phyloP scores from a whole-genome alignment of 2,329 filamentous ascomycete species.

The Cercospora janseana region DNA sequence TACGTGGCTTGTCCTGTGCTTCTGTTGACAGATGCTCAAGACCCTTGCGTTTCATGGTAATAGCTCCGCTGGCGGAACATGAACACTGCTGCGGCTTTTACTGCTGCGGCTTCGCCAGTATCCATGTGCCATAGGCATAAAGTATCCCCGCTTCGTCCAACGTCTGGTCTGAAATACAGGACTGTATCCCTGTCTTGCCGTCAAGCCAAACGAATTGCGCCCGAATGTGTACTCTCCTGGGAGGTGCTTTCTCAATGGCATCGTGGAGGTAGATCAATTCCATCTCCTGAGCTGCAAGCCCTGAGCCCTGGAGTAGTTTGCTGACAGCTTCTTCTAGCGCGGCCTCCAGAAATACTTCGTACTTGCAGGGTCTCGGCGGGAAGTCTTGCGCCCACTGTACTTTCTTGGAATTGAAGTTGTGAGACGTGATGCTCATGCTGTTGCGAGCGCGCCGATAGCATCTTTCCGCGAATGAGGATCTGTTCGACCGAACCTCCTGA shows the following conservation, averaged over 20 bases:
- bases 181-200: constrained; percentile 20
- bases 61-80: too few relatives aligned
- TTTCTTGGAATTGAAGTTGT: constrained; percentile 4
- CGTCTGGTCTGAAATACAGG: constrained; percentile 13
- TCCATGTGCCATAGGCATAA: constrained; percentile 20
- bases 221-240: constrained; percentile 12
- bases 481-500: neutral
- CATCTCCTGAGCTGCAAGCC: constrained; percentile 18
- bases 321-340: constrained; percentile 20
- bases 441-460: constrained; percentile 16
- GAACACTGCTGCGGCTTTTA: too few relatives aligned
- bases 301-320: constrained; percentile 19
- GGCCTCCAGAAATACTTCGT: constrained; percentile 22
- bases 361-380: constrained; percentile 6
- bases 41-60: too few relatives aligned
- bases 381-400: constrained; percentile 21
- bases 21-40: too few relatives aligned
- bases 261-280: constrained; percentile 23
- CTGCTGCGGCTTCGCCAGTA: constrained; percentile 16
- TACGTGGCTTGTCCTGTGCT: too few relatives aligned
- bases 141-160: neutral
- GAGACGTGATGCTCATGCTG: constrained; percentile 1
- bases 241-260: constrained; percentile 13
- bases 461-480: constrained; percentile 16
- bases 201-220: constrained; percentile 9